Evolutionary conservation across 306 rosid species (phyloP), one percentile per base, ranked within the genome.

Genomic region (Herpetospermum pedunculosum): DNA sequence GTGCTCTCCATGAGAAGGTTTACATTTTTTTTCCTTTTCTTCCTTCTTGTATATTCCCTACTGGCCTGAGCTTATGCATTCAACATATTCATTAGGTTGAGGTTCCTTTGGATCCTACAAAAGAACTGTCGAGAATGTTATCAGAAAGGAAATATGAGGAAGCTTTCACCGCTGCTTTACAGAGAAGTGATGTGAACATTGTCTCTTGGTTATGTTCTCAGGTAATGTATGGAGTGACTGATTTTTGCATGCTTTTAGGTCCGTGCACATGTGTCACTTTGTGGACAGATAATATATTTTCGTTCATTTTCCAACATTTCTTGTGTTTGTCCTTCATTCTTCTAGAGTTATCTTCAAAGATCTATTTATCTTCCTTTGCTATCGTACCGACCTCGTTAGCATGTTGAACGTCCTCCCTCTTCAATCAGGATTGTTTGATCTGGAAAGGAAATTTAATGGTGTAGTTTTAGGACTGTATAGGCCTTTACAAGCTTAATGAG

Each of bases 141-240:
- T 80, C 96, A 26, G 97, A 95, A 73, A 78, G 85, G 70, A 92
- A 95, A 79, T 95, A 84, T 16, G 99, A 92, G 60, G 99, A 95
- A 86, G 97, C 97, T 19, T 95, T 95, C 87, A 83, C 88, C 0
- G 74, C 53, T 30, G 97, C 99, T 74, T 82, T 95, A 64, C 97
- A 95, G 44, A 88, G 96, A 87, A 89, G 93, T 79, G 99, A 95
- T 54, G 96, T 92, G 69, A 76, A 83, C 62, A 89, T 95, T 65
- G 99, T 95, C 49, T 95, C 99, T 23, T 95, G 99, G 99, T 76
- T 95, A 44, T 95, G 99, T 76, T 80, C 87, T 77, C 99, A 91
- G 97, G 97, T 95, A 85, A 85, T 73, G 82, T 26, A 30, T 10
- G 68, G 35, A 13, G 6, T 63, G 47, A 34, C 70, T 63, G 29